Conservation (phyloP, 768 basidiomycete species). For the Mycena capillaripes region DNA sequence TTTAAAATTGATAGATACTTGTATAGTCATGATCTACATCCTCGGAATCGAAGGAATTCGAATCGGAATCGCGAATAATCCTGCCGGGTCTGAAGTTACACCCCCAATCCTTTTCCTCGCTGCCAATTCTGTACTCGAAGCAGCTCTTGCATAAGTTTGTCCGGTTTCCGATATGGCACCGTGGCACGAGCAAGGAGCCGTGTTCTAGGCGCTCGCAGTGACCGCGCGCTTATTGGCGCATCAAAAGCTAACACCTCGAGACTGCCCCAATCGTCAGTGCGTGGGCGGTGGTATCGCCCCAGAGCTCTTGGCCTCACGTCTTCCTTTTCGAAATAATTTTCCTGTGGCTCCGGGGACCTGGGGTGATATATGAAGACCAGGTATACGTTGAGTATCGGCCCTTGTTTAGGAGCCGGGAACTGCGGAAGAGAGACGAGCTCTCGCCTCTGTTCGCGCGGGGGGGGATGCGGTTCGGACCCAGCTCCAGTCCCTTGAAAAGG, state of each 20-base stretch:
- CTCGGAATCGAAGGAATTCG: neutral
- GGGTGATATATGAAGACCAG: neutral
- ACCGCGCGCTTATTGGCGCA: conserved; percentile 10
- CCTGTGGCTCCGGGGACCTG: neutral
- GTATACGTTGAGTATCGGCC: neutral
- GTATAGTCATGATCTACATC: neutral
- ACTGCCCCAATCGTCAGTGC: neutral
- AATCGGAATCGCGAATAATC: neutral
- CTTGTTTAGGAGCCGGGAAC: conserved; percentile 5
- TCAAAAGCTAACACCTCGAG: conserved; percentile 11
- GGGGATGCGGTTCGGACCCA: neutral
- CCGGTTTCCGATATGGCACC: neutral
- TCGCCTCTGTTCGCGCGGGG: neutral
- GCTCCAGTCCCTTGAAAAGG: conserved; percentile 8
- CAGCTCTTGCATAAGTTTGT: conserved; percentile 24
- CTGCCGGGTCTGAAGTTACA: too few species aligned
- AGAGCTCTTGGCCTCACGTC: neutral
- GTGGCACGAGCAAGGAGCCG: conserved; percentile 1
- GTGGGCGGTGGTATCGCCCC: neutral
- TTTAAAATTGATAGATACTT: neutral
- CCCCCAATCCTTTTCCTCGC: too few species aligned
- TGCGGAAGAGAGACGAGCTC: neutral
- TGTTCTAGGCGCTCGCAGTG: neutral
- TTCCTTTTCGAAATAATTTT: neutral
- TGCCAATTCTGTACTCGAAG: conserved; percentile 11